Conservation (phyloP, 345 rosid species). For the Angophora floribunda region DNA sequence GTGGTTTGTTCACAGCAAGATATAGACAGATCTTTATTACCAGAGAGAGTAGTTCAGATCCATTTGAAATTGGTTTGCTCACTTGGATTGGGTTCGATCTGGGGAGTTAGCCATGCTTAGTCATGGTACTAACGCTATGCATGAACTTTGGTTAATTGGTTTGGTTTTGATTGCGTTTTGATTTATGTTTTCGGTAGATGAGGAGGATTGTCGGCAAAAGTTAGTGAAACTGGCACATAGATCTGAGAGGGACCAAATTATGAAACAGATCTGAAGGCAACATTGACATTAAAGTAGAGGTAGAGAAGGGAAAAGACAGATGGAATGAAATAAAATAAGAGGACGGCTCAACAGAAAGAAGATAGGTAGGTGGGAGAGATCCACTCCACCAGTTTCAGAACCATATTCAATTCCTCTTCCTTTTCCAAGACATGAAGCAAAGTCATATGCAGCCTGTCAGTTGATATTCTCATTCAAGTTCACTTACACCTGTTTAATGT, state of each 20-base stretch:
- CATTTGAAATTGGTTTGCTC: neutral
- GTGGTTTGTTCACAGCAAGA: neutral
- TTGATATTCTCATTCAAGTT: neutral
- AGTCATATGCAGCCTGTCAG: neutral
- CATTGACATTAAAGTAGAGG: neutral
- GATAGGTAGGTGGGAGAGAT: neutral
- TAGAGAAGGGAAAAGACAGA: neutral
- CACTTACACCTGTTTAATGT: neutral
- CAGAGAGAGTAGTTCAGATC: neutral
- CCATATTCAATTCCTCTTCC: neutral
- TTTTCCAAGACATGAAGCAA: neutral
- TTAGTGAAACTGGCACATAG: neutral
- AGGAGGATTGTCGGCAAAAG: neutral
- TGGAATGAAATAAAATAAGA: neutral
- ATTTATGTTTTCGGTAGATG: neutral
- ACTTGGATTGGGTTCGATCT: neutral
- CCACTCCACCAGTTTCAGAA: neutral
- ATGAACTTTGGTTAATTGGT: neutral
- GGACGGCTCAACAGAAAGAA: neutral
- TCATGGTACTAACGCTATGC: neutral
- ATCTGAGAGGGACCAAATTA: neutral
- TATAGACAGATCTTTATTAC: neutral
- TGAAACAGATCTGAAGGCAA: neutral
- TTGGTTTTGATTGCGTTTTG: neutral
- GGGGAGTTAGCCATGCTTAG: neutral